Percentiles rank a stretch among this genome's conserved stretches.
phyloP scores from a whole-genome alignment of 805 yeast species.

The Metschnikowia cerradonensis region DNA sequence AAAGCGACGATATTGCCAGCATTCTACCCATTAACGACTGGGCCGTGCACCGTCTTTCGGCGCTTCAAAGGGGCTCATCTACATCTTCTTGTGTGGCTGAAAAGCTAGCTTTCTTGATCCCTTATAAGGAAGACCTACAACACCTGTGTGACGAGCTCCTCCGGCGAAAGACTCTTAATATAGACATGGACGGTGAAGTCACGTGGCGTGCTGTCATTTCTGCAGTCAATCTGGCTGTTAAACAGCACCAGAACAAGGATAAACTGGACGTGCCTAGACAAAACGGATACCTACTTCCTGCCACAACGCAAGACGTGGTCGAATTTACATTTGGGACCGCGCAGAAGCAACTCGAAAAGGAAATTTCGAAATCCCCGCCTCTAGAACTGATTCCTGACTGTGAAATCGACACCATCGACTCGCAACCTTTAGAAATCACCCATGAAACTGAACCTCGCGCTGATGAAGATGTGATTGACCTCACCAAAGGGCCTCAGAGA shows the following conservation, averaged over 20 bases:
- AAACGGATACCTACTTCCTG: constrained; percentile 46
- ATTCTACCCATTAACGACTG: constrained; percentile 23
- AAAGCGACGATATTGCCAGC: constrained; percentile 39
- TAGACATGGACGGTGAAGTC: constrained; percentile 6
- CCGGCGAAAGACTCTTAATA: constrained; percentile 7
- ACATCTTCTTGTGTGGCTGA: constrained; percentile 1
- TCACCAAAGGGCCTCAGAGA: neutral
- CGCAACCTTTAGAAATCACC: neutral
- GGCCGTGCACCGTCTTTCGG: constrained; percentile 6
- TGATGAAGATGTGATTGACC: neutral
- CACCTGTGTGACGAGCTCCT: constrained; percentile 17
- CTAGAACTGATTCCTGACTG: neutral
- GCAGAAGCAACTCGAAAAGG: neutral
- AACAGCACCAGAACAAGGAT: constrained; percentile 29
- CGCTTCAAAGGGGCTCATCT: neutral
- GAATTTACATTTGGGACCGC: constrained; percentile 22
- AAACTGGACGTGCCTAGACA: constrained; percentile 36
- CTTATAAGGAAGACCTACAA: constrained; percentile 29
- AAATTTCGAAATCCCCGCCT: neutral
- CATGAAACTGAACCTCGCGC: neutral
- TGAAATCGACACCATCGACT: neutral
- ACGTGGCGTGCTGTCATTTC: constrained; percentile 29
- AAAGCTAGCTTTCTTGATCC: constrained; percentile 27
- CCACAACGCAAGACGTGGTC: constrained; percentile 45
- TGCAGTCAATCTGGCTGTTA: constrained; percentile 31